phyloP scores from a whole-genome alignment of 805 yeast genomes.

The Pichia pseudocactophila region DNA sequence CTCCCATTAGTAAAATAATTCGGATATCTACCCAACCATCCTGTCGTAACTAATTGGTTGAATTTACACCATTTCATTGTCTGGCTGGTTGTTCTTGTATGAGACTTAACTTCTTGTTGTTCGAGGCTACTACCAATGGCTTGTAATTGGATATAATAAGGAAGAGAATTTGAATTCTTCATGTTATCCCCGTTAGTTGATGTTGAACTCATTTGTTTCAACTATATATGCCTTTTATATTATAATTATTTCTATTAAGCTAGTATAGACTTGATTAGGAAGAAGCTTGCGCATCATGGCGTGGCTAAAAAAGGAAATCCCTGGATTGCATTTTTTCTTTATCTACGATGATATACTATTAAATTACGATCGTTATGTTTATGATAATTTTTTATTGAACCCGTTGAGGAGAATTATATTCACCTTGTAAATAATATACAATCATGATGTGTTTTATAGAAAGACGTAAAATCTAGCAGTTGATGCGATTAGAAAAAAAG shows the following conservation, averaged over 20 bases:
- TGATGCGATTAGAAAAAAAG: conserved; percentile 19
- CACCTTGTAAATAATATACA: conserved; percentile 5
- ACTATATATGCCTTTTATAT: too few relatives aligned
- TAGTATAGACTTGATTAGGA: too few relatives aligned
- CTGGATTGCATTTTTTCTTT: too few relatives aligned
- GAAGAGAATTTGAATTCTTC: neutral
- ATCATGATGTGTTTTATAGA: neutral
- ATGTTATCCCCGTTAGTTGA: too few relatives aligned
- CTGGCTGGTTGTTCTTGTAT: neutral
- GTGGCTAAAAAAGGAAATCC: too few relatives aligned
- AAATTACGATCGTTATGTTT: too few relatives aligned
- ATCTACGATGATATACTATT: too few relatives aligned
- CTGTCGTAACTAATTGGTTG: conserved; percentile 1
- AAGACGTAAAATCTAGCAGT: conserved; percentile 18
- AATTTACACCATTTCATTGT: conserved; percentile 8
- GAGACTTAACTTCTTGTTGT: neutral
- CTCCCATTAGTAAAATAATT: conserved; percentile 4
- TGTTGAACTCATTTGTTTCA: too few relatives aligned
- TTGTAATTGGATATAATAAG: conserved; percentile 6
- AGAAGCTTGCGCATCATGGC: too few relatives aligned
- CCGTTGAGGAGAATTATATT: conserved; percentile 11
- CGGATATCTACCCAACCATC: conserved; percentile 8
- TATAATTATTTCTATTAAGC: too few relatives aligned
- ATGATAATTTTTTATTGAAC: neutral
- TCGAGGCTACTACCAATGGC: conserved; percentile 1